These are phyloP conservation scores for Pythium biforme DNA, from an alignment of 352 stramenopile species.

Conservation along the genomic window DNA sequence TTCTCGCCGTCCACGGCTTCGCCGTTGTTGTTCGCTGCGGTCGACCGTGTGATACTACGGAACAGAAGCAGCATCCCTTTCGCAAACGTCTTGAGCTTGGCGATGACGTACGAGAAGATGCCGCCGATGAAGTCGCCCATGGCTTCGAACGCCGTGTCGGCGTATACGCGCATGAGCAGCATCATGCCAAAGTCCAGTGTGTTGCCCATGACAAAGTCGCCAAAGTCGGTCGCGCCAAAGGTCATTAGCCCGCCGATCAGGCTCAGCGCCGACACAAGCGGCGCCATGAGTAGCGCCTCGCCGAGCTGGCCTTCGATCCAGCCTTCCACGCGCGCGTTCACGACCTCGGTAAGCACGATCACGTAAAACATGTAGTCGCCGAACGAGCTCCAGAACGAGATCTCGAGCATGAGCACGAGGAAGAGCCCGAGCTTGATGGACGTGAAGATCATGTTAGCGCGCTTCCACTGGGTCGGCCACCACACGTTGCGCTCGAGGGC, in stretches of 20 bases:
- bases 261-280: constrained; percentile 87
- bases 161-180: constrained; percentile 92
- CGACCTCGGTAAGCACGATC: constrained; percentile 91
- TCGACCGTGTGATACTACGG: constrained; percentile 54
- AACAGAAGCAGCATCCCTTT: constrained; percentile 41
- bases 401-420: constrained; percentile 93
- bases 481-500: constrained; percentile 73
- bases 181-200: constrained; percentile 95
- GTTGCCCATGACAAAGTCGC: constrained; percentile 95
- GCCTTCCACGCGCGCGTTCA: constrained; percentile 85
- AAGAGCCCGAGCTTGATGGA: constrained; percentile 92
- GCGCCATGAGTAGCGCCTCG: constrained; percentile 89
- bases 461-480: constrained; percentile 94
- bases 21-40: not conserved
- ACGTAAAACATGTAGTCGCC: constrained; percentile 96
- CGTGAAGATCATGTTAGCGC: constrained; percentile 94
- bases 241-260: constrained; percentile 93
- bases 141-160: constrained; percentile 81
- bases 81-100: constrained; percentile 41
- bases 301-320: constrained; percentile 91
- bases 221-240: constrained; percentile 95
- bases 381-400: constrained; percentile 95
- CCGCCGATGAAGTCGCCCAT: constrained; percentile 59
- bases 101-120: constrained; percentile 35
- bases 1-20: constrained; percentile 25